phyloP scores from a whole-genome alignment of 225 moss, liverwort and hornwort species.

The Antitrichia curtipendula region DNA sequence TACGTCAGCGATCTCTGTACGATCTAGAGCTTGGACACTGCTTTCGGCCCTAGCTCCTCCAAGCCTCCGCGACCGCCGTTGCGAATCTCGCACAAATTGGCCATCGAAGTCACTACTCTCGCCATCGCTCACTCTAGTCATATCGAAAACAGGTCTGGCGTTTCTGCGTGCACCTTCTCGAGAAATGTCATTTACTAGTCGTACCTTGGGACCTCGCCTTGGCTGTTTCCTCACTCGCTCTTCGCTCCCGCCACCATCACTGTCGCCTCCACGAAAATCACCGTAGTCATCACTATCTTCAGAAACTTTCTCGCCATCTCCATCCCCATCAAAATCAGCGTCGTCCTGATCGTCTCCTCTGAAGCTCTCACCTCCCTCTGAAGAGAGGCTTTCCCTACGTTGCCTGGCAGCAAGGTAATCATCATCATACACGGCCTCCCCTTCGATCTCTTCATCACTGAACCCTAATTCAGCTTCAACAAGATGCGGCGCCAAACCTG shows the following conservation, averaged over 20 bases:
- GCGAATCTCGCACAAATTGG: not conserved
- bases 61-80: not conserved
- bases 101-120: slow-evolving; percentile 58
- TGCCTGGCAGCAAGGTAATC: slow-evolving; percentile 70
- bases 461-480: slow-evolving; percentile 39
- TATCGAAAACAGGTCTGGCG: slow-evolving; percentile 24
- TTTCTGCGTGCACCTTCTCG: slow-evolving; percentile 50
- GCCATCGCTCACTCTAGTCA: slow-evolving; percentile 38
- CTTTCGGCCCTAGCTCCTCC: not conserved
- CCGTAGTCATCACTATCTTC: slow-evolving; percentile 35
- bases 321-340: slow-evolving; percentile 40
- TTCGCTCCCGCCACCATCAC: slow-evolving; percentile 20
- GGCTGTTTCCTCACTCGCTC: slow-evolving; percentile 40
- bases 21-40: not conserved
- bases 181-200: slow-evolving; percentile 73
- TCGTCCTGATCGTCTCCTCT: slow-evolving; percentile 45
- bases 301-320: slow-evolving; percentile 3
- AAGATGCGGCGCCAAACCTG: slow-evolving; percentile 26
- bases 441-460: slow-evolving; percentile 93
- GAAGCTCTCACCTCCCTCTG: slow-evolving; percentile 47
- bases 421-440: slow-evolving; percentile 94
- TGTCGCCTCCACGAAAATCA: slow-evolving; percentile 11
- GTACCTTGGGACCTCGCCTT: slow-evolving; percentile 61
- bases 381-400: slow-evolving; percentile 25
- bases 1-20: not conserved